These are phyloP conservation scores for Dactylorhiza incarnata DNA, from an alignment of 106 monocot genomes.

Conservation along the genomic window DNA sequence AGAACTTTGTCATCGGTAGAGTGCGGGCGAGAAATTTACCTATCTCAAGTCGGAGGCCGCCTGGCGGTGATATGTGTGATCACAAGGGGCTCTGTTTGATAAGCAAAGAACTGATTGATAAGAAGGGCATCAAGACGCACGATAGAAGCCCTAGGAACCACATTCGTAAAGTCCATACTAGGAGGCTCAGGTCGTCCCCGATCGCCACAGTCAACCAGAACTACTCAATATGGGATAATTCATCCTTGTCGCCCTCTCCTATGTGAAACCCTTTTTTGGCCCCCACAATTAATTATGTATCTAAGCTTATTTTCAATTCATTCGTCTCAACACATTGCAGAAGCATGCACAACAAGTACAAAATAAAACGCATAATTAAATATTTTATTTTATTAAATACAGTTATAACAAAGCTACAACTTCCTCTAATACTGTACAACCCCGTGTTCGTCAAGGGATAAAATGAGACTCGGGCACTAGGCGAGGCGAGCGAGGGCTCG, in stretches of 20 bases:
- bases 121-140: slow-evolving; percentile 71
- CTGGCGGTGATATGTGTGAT: slow-evolving; percentile 92
- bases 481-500: too few relatives aligned
- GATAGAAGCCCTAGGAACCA: slow-evolving; percentile 74
- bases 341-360: too few relatives aligned
- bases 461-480: too few relatives aligned
- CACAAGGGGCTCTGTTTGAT: slow-evolving; percentile 75
- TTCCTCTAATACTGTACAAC: too few relatives aligned
- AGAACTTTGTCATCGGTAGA: slow-evolving; percentile 49
- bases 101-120: slow-evolving; percentile 96
- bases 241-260: slow-evolving; percentile 48
- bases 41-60: slow-evolving; percentile 72
- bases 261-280: too few relatives aligned
- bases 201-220: slow-evolving; percentile 71
- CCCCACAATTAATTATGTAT: too few relatives aligned
- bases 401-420: too few relatives aligned
- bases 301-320: too few relatives aligned
- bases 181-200: slow-evolving; percentile 72
- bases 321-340: too few relatives aligned
- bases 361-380: too few relatives aligned
- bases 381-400: too few relatives aligned
- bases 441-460: too few relatives aligned
- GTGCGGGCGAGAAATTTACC: slow-evolving; percentile 59
- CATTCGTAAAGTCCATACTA: slow-evolving; percentile 97
- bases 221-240: slow-evolving; percentile 79